Evolutionary conservation across 148 eudicot genomes (phyloP).

Genomic region (Salicornia ramosissima): DNA sequence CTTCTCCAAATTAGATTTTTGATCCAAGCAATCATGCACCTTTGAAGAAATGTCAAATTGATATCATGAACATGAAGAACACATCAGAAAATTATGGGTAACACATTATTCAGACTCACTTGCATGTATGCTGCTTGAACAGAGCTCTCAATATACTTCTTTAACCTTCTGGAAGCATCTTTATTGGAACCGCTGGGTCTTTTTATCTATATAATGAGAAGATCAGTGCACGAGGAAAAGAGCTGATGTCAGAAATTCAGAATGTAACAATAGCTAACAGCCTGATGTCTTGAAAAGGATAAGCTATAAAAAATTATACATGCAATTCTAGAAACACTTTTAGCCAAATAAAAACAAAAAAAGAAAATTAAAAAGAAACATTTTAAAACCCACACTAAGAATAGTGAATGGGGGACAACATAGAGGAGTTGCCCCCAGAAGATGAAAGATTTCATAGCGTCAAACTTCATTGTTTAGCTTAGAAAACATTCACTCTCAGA

Average conservation of each 20-base stretch:
- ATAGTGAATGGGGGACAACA: not conserved
- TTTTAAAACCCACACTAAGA: not conserved
- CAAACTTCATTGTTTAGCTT: not conserved
- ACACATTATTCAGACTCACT: constrained; percentile 38
- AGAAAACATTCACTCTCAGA: not conserved
- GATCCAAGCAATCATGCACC: constrained; percentile 43
- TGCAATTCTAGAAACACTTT: not conserved
- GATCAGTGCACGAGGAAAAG: not conserved
- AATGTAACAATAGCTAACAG: not conserved
- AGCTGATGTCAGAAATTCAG: not conserved
- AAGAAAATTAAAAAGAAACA: not conserved
- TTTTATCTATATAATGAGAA: constrained; percentile 41
- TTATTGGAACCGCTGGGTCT: constrained; percentile 33
- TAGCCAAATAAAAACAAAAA: not conserved
- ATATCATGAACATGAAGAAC: not conserved
- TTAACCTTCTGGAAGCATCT: constrained; percentile 37
- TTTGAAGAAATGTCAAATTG: constrained; percentile 15
- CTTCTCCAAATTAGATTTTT: constrained; percentile 40
- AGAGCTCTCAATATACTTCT: constrained; percentile 50
- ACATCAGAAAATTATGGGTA: not conserved
- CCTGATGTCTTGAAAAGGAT: not conserved
- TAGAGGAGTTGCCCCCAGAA: constrained; percentile 1
- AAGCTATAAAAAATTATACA: not conserved
- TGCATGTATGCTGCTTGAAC: constrained; percentile 59
- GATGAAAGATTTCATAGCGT: not conserved